Evolutionary conservation across 176 grass and related monocot genomes (phyloP).

Genomic region (Carex kokanica): DNA sequence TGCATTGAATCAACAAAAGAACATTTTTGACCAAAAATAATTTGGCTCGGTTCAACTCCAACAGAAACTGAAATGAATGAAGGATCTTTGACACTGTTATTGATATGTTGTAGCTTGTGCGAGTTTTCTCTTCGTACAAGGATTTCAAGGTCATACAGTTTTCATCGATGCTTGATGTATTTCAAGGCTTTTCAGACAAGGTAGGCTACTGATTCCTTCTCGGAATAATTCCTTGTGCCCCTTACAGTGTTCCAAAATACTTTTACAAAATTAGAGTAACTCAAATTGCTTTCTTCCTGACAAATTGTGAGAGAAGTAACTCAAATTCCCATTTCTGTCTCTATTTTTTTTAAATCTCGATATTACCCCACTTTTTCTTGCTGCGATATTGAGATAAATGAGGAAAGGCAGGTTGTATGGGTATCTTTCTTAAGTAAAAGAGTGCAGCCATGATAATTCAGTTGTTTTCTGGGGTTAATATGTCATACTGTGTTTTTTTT

Average conservation of each 20-base stretch:
- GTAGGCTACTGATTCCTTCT: slow-evolving; percentile 40
- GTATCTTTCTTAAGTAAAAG: background rate
- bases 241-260: background rate
- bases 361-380: background rate
- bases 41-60: background rate
- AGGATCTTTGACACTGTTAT: slow-evolving; percentile 6
- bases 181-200: slow-evolving; percentile 63
- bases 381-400: background rate
- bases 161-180: slow-evolving; percentile 79
- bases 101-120: slow-evolving; percentile 44
- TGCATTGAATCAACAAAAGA: background rate
- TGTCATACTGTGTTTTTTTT: background rate
- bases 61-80: background rate
- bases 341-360: background rate
- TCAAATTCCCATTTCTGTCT: background rate
- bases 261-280: slow-evolving; percentile 10
- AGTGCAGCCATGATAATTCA: background rate
- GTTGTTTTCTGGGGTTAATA: background rate
- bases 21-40: background rate
- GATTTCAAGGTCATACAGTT: slow-evolving; percentile 78
- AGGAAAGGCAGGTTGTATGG: background rate
- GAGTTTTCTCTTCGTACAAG: slow-evolving; percentile 63
- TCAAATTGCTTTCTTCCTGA: background rate
- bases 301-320: background rate
- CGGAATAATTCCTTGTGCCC: background rate